phyloP scores from a whole-genome alignment of 805 yeast species.

The Candida gorgasii region DNA sequence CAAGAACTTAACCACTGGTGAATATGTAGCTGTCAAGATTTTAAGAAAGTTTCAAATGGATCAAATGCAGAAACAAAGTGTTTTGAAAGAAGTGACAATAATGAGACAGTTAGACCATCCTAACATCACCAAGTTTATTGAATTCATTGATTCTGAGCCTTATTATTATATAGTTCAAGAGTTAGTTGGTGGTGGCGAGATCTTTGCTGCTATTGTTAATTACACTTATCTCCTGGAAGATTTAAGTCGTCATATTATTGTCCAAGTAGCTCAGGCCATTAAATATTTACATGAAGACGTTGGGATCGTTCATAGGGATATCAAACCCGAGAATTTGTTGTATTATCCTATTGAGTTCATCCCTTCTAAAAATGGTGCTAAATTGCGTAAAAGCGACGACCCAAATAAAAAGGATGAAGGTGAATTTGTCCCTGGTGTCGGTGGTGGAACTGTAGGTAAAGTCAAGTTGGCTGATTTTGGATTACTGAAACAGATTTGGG shows the following conservation, averaged over 20 bases:
- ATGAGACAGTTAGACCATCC: conserved; percentile 67
- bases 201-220: conserved; percentile 66
- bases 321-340: conserved; percentile 77
- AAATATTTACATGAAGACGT: conserved; percentile 68
- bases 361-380: conserved; percentile 39
- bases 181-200: conserved; percentile 74
- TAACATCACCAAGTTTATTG: conserved; percentile 63
- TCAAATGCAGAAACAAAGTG: conserved; percentile 61
- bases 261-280: conserved; percentile 64
- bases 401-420: conserved; percentile 85
- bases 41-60: conserved; percentile 73
- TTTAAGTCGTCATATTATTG: conserved; percentile 60
- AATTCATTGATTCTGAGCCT: conserved; percentile 62
- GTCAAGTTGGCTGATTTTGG: conserved; percentile 97
- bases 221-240: conserved; percentile 68
- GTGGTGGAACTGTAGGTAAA: conserved; percentile 89
- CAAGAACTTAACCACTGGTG: conserved; percentile 33
- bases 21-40: conserved; percentile 54
- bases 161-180: conserved; percentile 74
- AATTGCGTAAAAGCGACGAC: conserved; percentile 66
- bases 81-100: conserved; percentile 76
- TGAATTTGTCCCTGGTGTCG: conserved; percentile 70
- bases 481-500: conserved; percentile 85
- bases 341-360: conserved; percentile 58
- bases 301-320: conserved; percentile 82